Evolutionary conservation across 2,329 filamentous ascomycete genomes (phyloP).

Genomic region (Lecanicillium sp.): DNA sequence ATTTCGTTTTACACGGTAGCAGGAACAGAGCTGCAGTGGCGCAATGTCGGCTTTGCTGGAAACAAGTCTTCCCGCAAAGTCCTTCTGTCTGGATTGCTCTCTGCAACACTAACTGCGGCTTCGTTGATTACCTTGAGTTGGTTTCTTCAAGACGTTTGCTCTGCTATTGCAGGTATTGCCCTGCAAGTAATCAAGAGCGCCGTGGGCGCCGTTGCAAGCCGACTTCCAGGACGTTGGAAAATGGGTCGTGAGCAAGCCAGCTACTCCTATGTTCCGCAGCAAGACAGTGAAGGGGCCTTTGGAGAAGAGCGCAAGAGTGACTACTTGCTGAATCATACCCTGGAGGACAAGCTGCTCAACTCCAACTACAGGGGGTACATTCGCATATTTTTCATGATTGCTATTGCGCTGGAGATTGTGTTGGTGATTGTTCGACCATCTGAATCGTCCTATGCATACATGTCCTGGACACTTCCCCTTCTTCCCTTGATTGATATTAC

Average conservation of each 20-base stretch:
- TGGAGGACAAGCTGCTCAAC: neutral
- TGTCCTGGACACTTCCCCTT: conserved; percentile 25
- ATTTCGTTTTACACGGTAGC: conserved; percentile 23
- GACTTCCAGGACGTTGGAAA: too few species aligned
- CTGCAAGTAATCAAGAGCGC: conserved; percentile 14
- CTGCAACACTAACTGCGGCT: conserved; percentile 9
- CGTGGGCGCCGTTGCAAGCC: conserved; percentile 1
- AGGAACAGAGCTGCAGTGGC: conserved; percentile 20
- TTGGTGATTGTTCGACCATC: conserved; percentile 18
- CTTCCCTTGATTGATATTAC: conserved; percentile 25
- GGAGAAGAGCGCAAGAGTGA: too few species aligned
- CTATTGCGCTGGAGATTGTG: conserved; percentile 14
- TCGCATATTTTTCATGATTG: conserved; percentile 9
- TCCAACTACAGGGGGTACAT: neutral
- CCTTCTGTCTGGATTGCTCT: conserved; percentile 17
- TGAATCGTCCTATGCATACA: conserved; percentile 22
- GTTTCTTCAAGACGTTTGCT: conserved; percentile 15
- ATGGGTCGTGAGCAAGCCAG: too few species aligned
- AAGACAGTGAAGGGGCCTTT: too few species aligned
- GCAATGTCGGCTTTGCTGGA: conserved; percentile 16
- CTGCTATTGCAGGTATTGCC: conserved; percentile 11
- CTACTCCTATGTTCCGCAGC: too few species aligned
- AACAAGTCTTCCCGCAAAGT: conserved; percentile 16
- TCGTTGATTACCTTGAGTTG: conserved; percentile 11
- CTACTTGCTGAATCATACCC: too few species aligned